Evolutionary conservation across 495 filamentous ascomycete genomes (phyloP).

Genomic region (Penicillium turbatum): DNA sequence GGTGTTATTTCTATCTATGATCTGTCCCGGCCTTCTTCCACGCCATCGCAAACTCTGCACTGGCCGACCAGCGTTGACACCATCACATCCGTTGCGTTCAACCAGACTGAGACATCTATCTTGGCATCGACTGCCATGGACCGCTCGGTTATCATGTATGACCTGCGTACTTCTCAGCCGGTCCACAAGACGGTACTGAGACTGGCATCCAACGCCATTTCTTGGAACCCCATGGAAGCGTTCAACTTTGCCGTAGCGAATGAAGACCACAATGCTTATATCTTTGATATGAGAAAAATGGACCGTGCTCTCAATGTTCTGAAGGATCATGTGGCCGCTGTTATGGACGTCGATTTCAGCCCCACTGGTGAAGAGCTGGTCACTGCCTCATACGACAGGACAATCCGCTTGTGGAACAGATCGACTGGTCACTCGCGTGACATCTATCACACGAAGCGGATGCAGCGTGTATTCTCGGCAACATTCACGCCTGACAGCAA

Average conservation of each 20-base stretch:
- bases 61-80: constrained; percentile 89
- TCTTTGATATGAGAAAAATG: constrained; percentile 86
- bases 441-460: constrained; percentile 95
- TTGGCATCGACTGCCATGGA: constrained; percentile 80
- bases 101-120: constrained; percentile 88
- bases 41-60: constrained; percentile 71
- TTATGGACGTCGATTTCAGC: constrained; percentile 94
- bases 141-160: constrained; percentile 80
- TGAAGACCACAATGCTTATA: constrained; percentile 74
- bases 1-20: constrained; percentile 84
- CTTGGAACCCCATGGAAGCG: constrained; percentile 95
- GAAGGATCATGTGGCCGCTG: constrained; percentile 92
- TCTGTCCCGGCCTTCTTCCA: constrained; percentile 64
- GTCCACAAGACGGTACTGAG: constrained; percentile 73
- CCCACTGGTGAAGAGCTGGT: constrained; percentile 95
- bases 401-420: constrained; percentile 74
- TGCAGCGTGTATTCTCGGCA: constrained; percentile 91
- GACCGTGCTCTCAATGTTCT: constrained; percentile 82
- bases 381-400: constrained; percentile 81
- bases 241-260: constrained; percentile 85
- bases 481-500: constrained; percentile 83
- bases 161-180: constrained; percentile 82
- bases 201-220: constrained; percentile 76
- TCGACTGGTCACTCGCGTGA: constrained; percentile 80
- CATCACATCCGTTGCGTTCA: constrained; percentile 86